A percentile compares a stretch with the other conserved stretches of the same genome.
phyloP scores from a whole-genome alignment of 495 filamentous ascomycete genomes.

The Pseudomonodictys pantanalensis region DNA sequence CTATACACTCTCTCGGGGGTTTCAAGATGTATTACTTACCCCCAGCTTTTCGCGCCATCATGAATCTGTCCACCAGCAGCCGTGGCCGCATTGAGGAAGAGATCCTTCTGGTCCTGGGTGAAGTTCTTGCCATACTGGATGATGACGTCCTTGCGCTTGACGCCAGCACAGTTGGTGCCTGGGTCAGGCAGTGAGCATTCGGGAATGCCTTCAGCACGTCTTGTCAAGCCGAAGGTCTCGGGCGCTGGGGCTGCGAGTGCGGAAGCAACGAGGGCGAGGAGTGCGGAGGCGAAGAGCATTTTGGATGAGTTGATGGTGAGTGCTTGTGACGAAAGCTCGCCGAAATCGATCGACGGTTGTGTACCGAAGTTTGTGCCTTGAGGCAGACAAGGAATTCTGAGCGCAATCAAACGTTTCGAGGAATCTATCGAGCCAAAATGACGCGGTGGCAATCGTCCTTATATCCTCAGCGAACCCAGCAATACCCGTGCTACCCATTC shows the following conservation, averaged over 20 bases:
- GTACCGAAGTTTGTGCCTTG: too few species aligned
- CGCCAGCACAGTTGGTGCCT: constrained; percentile 15
- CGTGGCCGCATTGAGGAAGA: constrained; percentile 7
- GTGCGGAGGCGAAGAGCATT: neutral
- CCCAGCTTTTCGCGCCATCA: constrained; percentile 4
- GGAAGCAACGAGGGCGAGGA: neutral
- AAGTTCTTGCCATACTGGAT: constrained; percentile 1
- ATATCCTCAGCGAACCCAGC: too few species aligned
- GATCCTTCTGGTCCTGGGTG: neutral
- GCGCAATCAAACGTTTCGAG: too few species aligned
- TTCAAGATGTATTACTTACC: constrained; percentile 9
- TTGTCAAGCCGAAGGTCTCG: neutral
- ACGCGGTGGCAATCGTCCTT: too few species aligned
- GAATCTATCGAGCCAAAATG: too few species aligned
- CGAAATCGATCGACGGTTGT: too few species aligned
- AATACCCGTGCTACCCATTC: too few species aligned
- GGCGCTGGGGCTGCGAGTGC: neutral
- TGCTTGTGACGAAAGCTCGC: too few species aligned
- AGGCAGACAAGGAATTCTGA: too few species aligned
- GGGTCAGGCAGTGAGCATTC: neutral
- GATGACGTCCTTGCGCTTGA: constrained; percentile 19
- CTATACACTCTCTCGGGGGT: neutral
- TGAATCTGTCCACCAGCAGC: neutral
- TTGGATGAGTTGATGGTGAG: too few species aligned
- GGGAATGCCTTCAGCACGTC: neutral